Evolutionary conservation across 2,329 filamentous ascomycete genomes (phyloP).

Genomic region (Emmonsiellopsis sp.): DNA sequence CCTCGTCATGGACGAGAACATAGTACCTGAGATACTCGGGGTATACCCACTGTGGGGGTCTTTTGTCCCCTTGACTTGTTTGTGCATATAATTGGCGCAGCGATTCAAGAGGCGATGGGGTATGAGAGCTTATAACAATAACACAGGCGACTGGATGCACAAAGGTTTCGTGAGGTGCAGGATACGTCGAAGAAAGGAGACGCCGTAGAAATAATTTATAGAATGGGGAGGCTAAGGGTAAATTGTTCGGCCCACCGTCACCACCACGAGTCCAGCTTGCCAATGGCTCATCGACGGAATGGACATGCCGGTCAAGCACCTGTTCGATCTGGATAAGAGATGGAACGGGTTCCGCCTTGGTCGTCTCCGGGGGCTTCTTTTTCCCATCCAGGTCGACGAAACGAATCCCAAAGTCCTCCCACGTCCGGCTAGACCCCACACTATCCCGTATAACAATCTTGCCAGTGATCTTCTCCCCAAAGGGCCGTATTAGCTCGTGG

Average conservation of each 20-base stretch:
- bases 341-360: slow-evolving; percentile 27
- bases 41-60: slow-evolving; percentile 76
- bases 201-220: slow-evolving; percentile 78
- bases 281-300: slow-evolving; percentile 55
- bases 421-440: slow-evolving; percentile 68
- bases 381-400: slow-evolving; percentile 62
- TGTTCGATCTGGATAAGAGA: slow-evolving; percentile 58
- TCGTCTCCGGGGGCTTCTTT: slow-evolving; percentile 25
- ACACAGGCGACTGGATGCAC: slow-evolving; percentile 89
- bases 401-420: slow-evolving; percentile 83
- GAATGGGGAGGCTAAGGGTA: slow-evolving; percentile 57
- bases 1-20: slow-evolving; percentile 91
- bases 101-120: slow-evolving; percentile 73
- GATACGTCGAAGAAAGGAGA: slow-evolving; percentile 66
- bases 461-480: slow-evolving; percentile 77
- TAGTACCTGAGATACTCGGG: slow-evolving; percentile 93
- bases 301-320: slow-evolving; percentile 69
- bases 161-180: slow-evolving; percentile 85
- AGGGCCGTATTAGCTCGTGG: slow-evolving; percentile 77
- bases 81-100: slow-evolving; percentile 73
- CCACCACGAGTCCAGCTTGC: slow-evolving; percentile 19
- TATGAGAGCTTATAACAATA: slow-evolving; percentile 88
- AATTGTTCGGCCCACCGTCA: slow-evolving; percentile 18
- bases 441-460: slow-evolving; percentile 89
- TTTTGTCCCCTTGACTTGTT: slow-evolving; percentile 66